Evolutionary conservation across 257 asterid genomes (phyloP).

Genomic region (Solanum medicagineum): DNA sequence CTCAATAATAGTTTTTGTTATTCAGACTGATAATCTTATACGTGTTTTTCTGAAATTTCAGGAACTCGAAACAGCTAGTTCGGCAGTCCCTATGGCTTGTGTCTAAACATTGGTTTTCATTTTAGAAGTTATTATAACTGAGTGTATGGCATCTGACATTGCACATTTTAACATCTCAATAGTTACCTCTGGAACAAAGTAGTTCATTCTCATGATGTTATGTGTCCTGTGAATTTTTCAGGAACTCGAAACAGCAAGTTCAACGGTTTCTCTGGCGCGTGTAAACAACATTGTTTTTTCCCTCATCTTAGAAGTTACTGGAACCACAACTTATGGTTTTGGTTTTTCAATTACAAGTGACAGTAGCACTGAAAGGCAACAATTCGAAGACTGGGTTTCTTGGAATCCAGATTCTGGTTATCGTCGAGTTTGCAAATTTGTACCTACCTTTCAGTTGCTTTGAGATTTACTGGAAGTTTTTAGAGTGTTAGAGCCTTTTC

Average conservation of each 20-base stretch:
- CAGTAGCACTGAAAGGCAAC: not conserved
- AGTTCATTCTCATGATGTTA: not conserved
- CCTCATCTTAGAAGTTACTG: not conserved
- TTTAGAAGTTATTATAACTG: not conserved
- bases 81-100: not conserved
- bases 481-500: not conserved
- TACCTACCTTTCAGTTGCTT: not conserved
- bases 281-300: not conserved
- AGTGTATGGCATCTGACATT: not conserved
- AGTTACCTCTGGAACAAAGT: not conserved
- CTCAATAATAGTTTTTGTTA: not conserved
- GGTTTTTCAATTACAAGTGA: not conserved
- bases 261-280: not conserved
- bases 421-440: not conserved
- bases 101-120: not conserved
- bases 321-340: not conserved
- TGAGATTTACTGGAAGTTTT: not conserved
- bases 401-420: not conserved
- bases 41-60: not conserved
- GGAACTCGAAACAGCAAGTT: not conserved
- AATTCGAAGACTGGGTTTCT: not conserved
- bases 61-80: not conserved
- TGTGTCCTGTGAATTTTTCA: not conserved
- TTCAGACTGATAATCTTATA: not conserved
- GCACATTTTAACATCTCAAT: not conserved